Conservation (phyloP, 73 alveolate genomes). For the Blepharisma japonicum region DNA sequence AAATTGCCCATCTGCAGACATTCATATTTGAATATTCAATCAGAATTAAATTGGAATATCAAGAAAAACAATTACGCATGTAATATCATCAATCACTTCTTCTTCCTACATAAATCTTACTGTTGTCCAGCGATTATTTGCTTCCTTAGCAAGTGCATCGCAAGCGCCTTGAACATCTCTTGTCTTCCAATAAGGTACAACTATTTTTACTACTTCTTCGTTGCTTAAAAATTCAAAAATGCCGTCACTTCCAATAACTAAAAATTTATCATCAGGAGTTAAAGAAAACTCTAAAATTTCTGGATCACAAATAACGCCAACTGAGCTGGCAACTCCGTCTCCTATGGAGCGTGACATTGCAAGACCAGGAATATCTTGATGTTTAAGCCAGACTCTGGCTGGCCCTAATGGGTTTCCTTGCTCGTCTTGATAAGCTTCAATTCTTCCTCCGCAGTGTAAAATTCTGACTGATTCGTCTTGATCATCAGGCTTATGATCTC, state of each 20-base stretch:
- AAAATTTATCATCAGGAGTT: neutral
- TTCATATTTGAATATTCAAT: too few relatives aligned
- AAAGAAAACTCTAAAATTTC: constrained; percentile 16
- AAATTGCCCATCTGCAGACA: too few relatives aligned
- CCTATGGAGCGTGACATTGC: constrained; percentile 79
- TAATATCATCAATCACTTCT: constrained; percentile 59
- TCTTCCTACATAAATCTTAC: constrained; percentile 44
- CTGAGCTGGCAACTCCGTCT: constrained; percentile 68
- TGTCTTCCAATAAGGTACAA: neutral
- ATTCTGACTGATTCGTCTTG: constrained; percentile 59
- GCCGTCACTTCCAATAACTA: neutral
- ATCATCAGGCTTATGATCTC: constrained; percentile 61
- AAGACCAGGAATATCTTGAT: constrained; percentile 77
- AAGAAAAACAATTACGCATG: constrained; percentile 37
- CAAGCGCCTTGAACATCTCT: neutral
- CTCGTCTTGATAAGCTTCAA: constrained; percentile 65
- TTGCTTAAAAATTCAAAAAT: neutral
- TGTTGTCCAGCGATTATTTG: constrained; percentile 38
- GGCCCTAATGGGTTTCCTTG: constrained; percentile 78
- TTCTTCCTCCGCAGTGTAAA: constrained; percentile 57
- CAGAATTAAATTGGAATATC: neutral
- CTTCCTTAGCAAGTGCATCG: constrained; percentile 26
- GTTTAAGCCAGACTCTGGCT: constrained; percentile 69
- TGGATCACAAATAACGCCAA: constrained; percentile 79
- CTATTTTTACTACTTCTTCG: neutral